Percentiles rank a stretch among this genome's conserved stretches.
Conservation (phyloP, 2,329 filamentous ascomycete species). For the Colletotrichum kahawae region DNA sequence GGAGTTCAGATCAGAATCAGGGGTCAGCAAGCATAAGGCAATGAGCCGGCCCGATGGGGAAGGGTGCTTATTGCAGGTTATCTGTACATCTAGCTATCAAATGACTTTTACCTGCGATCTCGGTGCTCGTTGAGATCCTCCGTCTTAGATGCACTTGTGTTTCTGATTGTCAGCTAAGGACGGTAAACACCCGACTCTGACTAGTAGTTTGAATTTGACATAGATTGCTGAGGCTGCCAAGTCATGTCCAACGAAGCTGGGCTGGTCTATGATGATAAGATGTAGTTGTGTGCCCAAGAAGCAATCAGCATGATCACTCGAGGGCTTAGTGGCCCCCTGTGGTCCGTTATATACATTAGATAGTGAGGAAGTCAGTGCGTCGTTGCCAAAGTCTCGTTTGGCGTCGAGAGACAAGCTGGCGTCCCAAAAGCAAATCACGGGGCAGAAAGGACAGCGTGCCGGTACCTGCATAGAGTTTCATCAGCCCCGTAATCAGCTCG, state of each 20-base stretch:
- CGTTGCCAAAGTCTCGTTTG: background rate
- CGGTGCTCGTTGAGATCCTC: background rate
- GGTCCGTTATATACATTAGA: background rate
- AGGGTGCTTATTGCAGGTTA: slow-evolving; percentile 13
- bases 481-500: background rate
- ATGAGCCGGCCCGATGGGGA: background rate
- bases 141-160: background rate
- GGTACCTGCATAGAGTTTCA: slow-evolving; percentile 3
- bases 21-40: background rate
- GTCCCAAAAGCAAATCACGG: background rate
- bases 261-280: background rate
- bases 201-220: background rate
- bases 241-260: background rate
- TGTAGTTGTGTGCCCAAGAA: background rate
- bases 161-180: background rate
- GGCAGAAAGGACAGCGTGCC: background rate
- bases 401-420: background rate
- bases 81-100: slow-evolving; percentile 18
- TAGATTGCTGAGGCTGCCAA: background rate
- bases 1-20: background rate
- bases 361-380: background rate
- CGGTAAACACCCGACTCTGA: background rate
- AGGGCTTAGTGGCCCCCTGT: background rate
- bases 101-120: slow-evolving; percentile 7
- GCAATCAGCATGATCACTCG: background rate